phyloP scores from a whole-genome alignment of 2,329 filamentous ascomycete species.

The Beauveria australis region DNA sequence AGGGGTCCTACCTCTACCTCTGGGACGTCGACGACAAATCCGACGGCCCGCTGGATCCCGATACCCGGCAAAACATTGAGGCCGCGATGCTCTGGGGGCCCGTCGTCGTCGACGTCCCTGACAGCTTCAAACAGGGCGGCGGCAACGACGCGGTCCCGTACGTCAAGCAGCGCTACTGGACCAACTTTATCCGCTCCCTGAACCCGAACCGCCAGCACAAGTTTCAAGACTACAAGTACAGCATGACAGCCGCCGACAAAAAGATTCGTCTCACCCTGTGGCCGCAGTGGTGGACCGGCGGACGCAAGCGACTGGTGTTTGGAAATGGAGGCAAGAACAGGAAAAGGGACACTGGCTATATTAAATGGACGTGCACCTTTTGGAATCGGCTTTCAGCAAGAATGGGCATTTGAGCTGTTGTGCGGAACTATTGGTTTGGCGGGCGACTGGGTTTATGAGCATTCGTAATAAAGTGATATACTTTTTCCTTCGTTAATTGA shows the following conservation, averaged over 20 bases:
- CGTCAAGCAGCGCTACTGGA: slow-evolving; percentile 63
- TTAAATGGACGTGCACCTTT: neutral
- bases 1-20: slow-evolving; percentile 56
- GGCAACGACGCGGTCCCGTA: slow-evolving; percentile 50
- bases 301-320: neutral
- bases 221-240: neutral
- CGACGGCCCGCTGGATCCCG: slow-evolving; percentile 44
- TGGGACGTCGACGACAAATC: slow-evolving; percentile 57
- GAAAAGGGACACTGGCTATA: neutral
- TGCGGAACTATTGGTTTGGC: neutral
- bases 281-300: neutral
- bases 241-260: neutral
- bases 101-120: slow-evolving; percentile 36
- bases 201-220: slow-evolving; percentile 50
- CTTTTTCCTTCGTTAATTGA: neutral
- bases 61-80: slow-evolving; percentile 62
- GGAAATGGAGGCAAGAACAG: neutral
- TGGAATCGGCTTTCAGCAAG: neutral
- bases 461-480: too few relatives aligned
- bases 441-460: too few relatives aligned
- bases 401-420: neutral
- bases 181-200: slow-evolving; percentile 58
- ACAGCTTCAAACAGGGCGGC: slow-evolving; percentile 43
- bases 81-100: slow-evolving; percentile 60
- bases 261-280: neutral